A percentile compares a stretch with the other conserved stretches of the same genome.
These are phyloP conservation scores for Elsinoe ampelina DNA, from an alignment of 2,329 filamentous ascomycete genomes.

Conservation along the genomic window DNA sequence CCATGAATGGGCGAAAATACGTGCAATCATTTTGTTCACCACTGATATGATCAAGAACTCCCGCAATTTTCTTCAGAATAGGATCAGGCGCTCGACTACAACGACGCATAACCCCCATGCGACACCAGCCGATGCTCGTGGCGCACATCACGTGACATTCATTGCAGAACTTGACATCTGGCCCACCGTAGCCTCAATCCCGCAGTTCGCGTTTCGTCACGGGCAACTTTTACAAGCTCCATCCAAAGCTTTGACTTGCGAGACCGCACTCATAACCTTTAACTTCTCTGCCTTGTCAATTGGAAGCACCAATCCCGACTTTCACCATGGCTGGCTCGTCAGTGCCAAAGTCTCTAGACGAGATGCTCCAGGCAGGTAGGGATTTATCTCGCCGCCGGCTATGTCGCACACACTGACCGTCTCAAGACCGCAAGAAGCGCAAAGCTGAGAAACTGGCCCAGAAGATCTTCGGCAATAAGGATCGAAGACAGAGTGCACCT, in stretches of 20 bases:
- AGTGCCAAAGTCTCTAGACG: conserved; percentile 38
- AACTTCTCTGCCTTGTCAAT: not conserved
- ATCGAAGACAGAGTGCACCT: conserved; percentile 48
- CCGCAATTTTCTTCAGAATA: no score
- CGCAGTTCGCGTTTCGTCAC: not conserved
- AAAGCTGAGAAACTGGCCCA: conserved; percentile 63
- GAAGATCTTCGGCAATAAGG: conserved; percentile 55
- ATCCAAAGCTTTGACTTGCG: not conserved
- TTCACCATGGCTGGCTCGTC: conserved; percentile 17
- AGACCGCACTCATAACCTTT: not conserved
- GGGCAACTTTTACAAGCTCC: not conserved
- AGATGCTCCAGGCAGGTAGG: conserved; percentile 43
- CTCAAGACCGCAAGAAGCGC: conserved; percentile 56
- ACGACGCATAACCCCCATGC: no score
- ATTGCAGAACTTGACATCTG: not conserved
- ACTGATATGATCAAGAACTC: no score
- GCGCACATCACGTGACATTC: not conserved
- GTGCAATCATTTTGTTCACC: no score
- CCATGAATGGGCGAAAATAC: no score
- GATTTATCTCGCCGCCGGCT: not conserved
- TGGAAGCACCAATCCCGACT: not conserved
- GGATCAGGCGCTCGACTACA: no score
- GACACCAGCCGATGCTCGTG: no score
- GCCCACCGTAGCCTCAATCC: not conserved
- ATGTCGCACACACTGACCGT: conserved; percentile 12